Conservation (phyloP, 768 basidiomycete genomes). For the Macrolepiota dolichaula region DNA sequence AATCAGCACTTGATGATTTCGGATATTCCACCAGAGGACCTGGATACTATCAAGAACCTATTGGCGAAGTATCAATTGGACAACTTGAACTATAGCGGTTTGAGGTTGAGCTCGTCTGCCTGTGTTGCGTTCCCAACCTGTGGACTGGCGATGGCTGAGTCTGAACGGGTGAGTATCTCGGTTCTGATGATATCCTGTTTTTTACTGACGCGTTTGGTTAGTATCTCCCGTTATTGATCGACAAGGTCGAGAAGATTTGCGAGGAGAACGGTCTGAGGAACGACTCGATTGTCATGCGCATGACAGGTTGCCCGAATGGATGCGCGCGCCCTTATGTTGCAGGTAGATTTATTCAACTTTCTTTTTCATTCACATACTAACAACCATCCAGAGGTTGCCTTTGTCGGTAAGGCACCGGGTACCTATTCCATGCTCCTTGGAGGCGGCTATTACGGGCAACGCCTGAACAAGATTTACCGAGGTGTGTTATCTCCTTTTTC, state of each 20-base stretch:
- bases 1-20: constrained; percentile 94
- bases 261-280: constrained; percentile 92
- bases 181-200: not conserved
- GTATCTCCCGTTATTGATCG: constrained; percentile 90
- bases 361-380: constrained; percentile 2
- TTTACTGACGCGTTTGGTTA: constrained; percentile 22
- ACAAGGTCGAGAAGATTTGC: constrained; percentile 93
- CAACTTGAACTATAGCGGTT: constrained; percentile 71
- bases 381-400: constrained; percentile 72
- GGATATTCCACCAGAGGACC: constrained; percentile 71
- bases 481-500: constrained; percentile 35
- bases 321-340: constrained; percentile 93
- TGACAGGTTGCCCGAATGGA: constrained; percentile 96
- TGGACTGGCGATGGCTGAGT: constrained; percentile 53
- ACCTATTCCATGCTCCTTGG: constrained; percentile 94
- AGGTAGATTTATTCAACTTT: constrained; percentile 40
- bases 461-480: constrained; percentile 94
- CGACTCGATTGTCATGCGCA: constrained; percentile 96
- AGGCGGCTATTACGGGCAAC: constrained; percentile 91
- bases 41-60: constrained; percentile 74
- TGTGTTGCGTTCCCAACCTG: constrained; percentile 99
- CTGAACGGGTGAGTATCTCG: constrained; percentile 41
- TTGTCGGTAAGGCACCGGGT: constrained; percentile 94
- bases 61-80: constrained; percentile 87
- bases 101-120: constrained; percentile 88